phyloP scores from a whole-genome alignment of 1,284 basidiomycete genomes.

The Ganoderma leucocontextum region DNA sequence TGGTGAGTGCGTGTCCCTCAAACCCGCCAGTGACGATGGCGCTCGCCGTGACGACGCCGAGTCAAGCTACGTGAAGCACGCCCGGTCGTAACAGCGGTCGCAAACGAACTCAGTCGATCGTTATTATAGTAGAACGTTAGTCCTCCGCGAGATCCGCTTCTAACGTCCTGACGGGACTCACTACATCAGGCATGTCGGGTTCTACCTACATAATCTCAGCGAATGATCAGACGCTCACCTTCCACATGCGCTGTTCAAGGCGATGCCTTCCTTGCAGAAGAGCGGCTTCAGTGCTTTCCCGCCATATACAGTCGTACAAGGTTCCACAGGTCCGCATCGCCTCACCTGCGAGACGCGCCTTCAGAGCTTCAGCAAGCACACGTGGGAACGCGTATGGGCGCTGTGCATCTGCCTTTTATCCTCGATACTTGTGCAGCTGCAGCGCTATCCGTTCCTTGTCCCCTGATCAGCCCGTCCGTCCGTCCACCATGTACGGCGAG shows the following conservation, averaged over 20 bases:
- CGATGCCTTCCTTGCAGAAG: neutral
- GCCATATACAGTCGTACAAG: neutral
- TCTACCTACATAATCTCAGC: neutral
- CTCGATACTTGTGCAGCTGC: constrained; percentile 4
- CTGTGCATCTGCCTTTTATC: constrained; percentile 8
- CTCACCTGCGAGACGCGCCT: neutral
- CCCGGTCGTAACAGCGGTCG: too few species aligned
- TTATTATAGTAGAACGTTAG: too few species aligned
- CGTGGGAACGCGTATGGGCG: constrained; percentile 10
- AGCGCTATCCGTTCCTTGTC: neutral
- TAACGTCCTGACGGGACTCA: neutral
- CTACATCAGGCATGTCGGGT: neutral
- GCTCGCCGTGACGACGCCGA: too few species aligned
- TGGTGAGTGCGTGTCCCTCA: too few species aligned
- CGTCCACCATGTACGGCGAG: neutral
- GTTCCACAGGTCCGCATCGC: constrained; percentile 4
- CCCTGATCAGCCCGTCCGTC: neutral
- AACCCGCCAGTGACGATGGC: too few species aligned
- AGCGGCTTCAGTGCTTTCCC: neutral
- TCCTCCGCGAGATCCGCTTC: too few species aligned
- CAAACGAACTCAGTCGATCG: too few species aligned
- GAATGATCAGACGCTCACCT: neutral
- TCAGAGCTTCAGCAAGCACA: neutral
- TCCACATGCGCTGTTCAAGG: neutral
- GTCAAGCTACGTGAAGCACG: too few species aligned